Evolutionary conservation across 1,139 yeast genomes (phyloP).

Genomic region (Suhomyces chickasaworum): DNA sequence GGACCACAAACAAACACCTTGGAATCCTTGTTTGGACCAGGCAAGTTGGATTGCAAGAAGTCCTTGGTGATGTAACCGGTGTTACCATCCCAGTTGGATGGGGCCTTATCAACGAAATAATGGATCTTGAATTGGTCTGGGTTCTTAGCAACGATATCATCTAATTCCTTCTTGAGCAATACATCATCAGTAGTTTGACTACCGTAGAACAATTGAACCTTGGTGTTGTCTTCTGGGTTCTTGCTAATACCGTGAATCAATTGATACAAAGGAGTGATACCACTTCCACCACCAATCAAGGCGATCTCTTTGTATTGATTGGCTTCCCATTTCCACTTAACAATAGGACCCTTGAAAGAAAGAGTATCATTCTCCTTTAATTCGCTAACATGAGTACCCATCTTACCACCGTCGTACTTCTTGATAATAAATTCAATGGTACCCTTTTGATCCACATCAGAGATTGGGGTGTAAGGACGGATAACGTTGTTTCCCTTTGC

Average conservation of each 20-base stretch:
- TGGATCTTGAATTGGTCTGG: slow-evolving; percentile 76
- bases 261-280: slow-evolving; percentile 94
- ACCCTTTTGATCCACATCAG: slow-evolving; percentile 72
- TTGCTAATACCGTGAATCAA: slow-evolving; percentile 67
- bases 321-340: slow-evolving; percentile 90
- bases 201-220: slow-evolving; percentile 79
- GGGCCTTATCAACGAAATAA: slow-evolving; percentile 77
- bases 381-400: slow-evolving; percentile 71
- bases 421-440: slow-evolving; percentile 79
- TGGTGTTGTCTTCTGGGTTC: slow-evolving; percentile 83
- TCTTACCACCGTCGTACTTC: slow-evolving; percentile 81
- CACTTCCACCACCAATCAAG: slow-evolving; percentile 94
- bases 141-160: slow-evolving; percentile 58
- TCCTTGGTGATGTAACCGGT: slow-evolving; percentile 46
- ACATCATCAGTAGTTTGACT: slow-evolving; percentile 76
- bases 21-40: slow-evolving; percentile 72
- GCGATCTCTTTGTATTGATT: slow-evolving; percentile 80
- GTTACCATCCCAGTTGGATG: slow-evolving; percentile 48
- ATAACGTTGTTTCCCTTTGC: slow-evolving; percentile 85
- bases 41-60: slow-evolving; percentile 54
- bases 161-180: slow-evolving; percentile 75
- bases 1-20: slow-evolving; percentile 79
- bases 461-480: slow-evolving; percentile 95
- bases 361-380: slow-evolving; percentile 81
- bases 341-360: slow-evolving; percentile 91